phyloP scores from a whole-genome alignment of 805 yeast species.

The Cyberlindnera xishuangbannaensis region DNA sequence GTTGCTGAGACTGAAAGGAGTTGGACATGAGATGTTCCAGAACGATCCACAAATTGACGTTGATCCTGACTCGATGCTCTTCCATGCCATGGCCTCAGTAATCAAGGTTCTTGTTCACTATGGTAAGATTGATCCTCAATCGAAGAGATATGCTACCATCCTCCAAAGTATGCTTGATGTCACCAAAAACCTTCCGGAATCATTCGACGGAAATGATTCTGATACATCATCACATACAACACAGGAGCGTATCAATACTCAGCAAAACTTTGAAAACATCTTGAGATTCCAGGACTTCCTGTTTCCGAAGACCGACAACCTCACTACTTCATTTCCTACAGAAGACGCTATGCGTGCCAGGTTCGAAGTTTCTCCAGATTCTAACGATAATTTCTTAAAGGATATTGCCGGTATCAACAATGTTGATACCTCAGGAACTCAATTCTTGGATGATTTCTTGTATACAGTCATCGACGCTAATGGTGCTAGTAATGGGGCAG shows the following conservation, averaged over 20 bases:
- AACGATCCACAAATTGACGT: conserved; percentile 13
- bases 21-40: conserved; percentile 17
- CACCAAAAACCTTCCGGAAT: conserved; percentile 4
- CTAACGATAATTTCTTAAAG: conserved; percentile 15
- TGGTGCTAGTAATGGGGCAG: no score
- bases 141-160: conserved; percentile 14
- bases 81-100: conserved; percentile 19
- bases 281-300: conserved; percentile 24
- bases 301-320: conserved; percentile 15
- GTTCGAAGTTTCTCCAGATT: conserved; percentile 4
- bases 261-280: conserved; percentile 19
- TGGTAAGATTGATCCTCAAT: conserved; percentile 19
- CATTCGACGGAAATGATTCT: conserved; percentile 1
- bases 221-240: conserved; percentile 4
- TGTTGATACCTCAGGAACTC: conserved; percentile 12
- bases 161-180: conserved; percentile 18
- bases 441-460: conserved; percentile 20
- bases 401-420: conserved; percentile 15
- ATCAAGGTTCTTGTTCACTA: conserved; percentile 16
- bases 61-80: conserved; percentile 12
- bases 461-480: conserved; percentile 15
- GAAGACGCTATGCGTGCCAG: neutral
- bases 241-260: conserved; percentile 9
- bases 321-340: neutral
- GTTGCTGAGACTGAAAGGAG: conserved; percentile 17